Conservation (phyloP, 225 moss, liverwort and hornwort species). For the Anthoceros angustus region DNA sequence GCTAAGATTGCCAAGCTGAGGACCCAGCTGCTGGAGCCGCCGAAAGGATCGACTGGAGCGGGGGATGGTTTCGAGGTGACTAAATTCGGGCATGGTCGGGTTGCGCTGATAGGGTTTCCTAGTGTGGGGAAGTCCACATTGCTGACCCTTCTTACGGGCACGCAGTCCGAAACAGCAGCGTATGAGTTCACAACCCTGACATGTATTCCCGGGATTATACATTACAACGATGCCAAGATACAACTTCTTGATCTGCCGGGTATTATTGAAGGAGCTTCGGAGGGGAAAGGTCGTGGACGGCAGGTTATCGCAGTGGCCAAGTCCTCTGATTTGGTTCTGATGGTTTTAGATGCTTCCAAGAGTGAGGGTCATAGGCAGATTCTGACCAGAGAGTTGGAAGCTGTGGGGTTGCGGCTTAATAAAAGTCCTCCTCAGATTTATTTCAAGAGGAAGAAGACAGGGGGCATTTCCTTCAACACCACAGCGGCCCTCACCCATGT, state of each 20-base stretch:
- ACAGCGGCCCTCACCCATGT: constrained; percentile 75
- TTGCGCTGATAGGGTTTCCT: constrained; percentile 92
- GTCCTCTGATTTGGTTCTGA: constrained; percentile 94
- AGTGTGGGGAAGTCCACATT: constrained; percentile 98
- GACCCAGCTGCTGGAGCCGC: constrained; percentile 96
- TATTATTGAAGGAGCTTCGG: constrained; percentile 98
- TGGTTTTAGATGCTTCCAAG: constrained; percentile 99
- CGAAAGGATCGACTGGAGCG: constrained; percentile 57
- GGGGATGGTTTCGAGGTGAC: constrained; percentile 99
- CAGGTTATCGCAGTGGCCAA: constrained; percentile 99
- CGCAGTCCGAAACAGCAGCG: constrained; percentile 97
- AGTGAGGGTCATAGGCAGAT: constrained; percentile 99
- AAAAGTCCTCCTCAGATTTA: constrained; percentile 99
- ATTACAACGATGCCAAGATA: constrained; percentile 98
- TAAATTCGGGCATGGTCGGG: constrained; percentile 94
- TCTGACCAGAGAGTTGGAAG: constrained; percentile 87
- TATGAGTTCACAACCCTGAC: constrained; percentile 99
- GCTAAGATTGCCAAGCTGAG: constrained; percentile 98
- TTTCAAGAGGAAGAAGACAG: constrained; percentile 95
- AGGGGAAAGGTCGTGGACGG: constrained; percentile 98
- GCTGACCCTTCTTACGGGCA: constrained; percentile 86
- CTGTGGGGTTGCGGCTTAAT: constrained; percentile 95
- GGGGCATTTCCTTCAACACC: constrained; percentile 98
- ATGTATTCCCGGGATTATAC: constrained; percentile 95
- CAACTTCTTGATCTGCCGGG: constrained; percentile 99